Evolutionary conservation across 2,329 filamentous ascomycete species (phyloP).

Genomic region (Dactylellina cionopaga): DNA sequence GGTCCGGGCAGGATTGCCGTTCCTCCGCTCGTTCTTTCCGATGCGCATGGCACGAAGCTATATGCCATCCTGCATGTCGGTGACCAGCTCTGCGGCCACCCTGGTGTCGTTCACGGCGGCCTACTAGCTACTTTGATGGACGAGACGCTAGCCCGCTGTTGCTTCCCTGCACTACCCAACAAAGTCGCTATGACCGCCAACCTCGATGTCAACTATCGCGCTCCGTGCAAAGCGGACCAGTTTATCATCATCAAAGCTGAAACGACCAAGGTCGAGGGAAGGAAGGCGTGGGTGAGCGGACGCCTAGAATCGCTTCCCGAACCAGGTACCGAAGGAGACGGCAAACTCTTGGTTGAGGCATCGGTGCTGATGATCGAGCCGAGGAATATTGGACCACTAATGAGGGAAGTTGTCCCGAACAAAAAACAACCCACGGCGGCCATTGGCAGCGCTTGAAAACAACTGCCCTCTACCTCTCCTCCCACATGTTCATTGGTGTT

Average conservation of each 20-base stretch:
- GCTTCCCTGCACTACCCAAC: constrained; percentile 86
- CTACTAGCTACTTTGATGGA: constrained; percentile 91
- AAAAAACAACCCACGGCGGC: constrained; percentile 20
- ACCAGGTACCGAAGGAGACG: constrained; percentile 61
- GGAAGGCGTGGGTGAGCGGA: constrained; percentile 94
- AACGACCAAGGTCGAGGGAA: constrained; percentile 85
- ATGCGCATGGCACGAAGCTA: constrained; percentile 74
- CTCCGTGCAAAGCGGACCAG: constrained; percentile 77
- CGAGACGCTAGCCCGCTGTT: constrained; percentile 86
- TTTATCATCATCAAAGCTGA: constrained; percentile 81
- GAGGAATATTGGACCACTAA: constrained; percentile 72
- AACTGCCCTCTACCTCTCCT: neutral
- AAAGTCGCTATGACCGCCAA: constrained; percentile 87
- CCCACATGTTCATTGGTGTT: neutral
- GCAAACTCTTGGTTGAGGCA: constrained; percentile 78
- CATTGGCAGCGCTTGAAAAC: constrained; percentile 19
- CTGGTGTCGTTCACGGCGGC: constrained; percentile 89
- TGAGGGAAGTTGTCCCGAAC: constrained; percentile 46
- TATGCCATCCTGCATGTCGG: constrained; percentile 82
- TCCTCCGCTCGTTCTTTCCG: constrained; percentile 80
- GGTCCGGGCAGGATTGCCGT: constrained; percentile 81
- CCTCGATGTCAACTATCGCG: constrained; percentile 82
- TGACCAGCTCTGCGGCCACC: constrained; percentile 83
- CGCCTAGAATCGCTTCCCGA: constrained; percentile 80
- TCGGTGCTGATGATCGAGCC: constrained; percentile 90